Base-by-base conservation (phyloP, 1,284 basidiomycete species). In the Fomitopsis schrenkii region DNA sequence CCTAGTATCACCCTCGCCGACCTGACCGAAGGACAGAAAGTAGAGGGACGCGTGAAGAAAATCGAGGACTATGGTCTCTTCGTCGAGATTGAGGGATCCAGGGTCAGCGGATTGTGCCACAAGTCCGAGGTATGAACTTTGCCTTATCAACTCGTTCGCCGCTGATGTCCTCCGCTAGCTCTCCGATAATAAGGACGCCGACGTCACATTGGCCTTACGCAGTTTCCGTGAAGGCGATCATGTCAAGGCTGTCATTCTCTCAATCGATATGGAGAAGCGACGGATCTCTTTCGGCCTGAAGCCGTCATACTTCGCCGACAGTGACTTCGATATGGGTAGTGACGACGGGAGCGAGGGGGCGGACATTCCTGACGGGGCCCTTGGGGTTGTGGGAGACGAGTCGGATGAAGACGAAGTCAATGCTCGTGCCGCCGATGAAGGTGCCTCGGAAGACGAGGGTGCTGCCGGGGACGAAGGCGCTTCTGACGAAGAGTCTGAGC, bases 31-130 rank as follows among this genome's bases (percentile, higher is more conserved):
- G 92, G 91, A 55, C 88, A 94, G 70, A 93, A 90, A 67, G 79
- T 95, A 45, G 83, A 87, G 40, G 89, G 91, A 15, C 78, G 79
- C 36, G 84, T 96, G 55, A 92, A 90, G 73, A 86, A 83, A 65
- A 82, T 96, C 10, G 92, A 95, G 74, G 84, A 88, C 41, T 99
- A 94, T 70, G 97, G 97, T 17, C 81, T 98, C 42, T 98, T 99
- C 77, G 86, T 99, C 58, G 85, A 91, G 72, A 89, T 98, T 46
- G 86, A 92, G 10, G 90, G 85, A 15, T 90, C 91, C 1, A 90
- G 90, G 68, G 79, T 98, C 55, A 90, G 84, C 60, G 97, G 97
- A 5, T 80, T 99, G 10, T 98, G 97, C 74, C 97, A 99, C 76
- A 95, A 95, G 75, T 93, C 92, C 22, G 85, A 97, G 81, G 91